phyloP scores from a whole-genome alignment of 2,329 filamentous ascomycete species.

The Alternaria infectoria region DNA sequence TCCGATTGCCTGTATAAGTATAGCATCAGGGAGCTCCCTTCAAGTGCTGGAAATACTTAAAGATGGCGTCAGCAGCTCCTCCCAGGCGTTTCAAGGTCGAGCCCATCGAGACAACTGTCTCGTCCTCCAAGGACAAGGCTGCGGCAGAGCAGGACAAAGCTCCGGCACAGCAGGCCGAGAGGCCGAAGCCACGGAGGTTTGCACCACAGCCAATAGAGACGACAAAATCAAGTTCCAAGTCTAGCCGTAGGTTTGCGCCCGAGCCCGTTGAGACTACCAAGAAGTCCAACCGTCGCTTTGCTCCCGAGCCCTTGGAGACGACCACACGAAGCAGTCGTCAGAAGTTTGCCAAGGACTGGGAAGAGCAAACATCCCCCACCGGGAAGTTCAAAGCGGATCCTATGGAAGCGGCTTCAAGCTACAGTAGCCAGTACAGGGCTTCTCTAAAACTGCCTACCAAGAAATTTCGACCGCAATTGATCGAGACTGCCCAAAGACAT shows the following conservation, averaged over 20 bases:
- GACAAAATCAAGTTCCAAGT: slow-evolving; percentile 24
- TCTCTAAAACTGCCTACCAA: slow-evolving; percentile 34
- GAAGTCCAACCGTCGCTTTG: slow-evolving; percentile 58
- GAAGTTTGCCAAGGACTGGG: slow-evolving; percentile 37
- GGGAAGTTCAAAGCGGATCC: slow-evolving; percentile 40
- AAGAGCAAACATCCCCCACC: slow-evolving; percentile 25
- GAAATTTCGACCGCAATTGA: slow-evolving; percentile 77
- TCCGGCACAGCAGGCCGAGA: slow-evolving; percentile 60
- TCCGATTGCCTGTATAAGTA: slow-evolving; percentile 6
- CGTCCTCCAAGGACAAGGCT: slow-evolving; percentile 67
- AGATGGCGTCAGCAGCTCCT: slow-evolving; percentile 41
- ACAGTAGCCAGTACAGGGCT: slow-evolving; percentile 29
- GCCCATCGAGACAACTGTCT: slow-evolving; percentile 43
- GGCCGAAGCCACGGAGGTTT: slow-evolving; percentile 37
- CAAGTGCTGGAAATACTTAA: slow-evolving; percentile 7
- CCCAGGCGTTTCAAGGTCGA: slow-evolving; percentile 48
- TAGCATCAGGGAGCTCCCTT: slow-evolving; percentile 8
- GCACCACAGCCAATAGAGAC: slow-evolving; percentile 50
- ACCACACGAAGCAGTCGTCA: slow-evolving; percentile 34
- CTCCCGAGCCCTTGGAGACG: slow-evolving; percentile 48
- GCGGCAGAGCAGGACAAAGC: slow-evolving; percentile 69
- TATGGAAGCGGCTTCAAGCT: slow-evolving; percentile 32
- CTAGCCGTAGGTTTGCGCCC: slow-evolving; percentile 64
- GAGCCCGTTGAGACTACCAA: slow-evolving; percentile 74
- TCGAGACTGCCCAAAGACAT: slow-evolving; percentile 78